These are phyloP conservation scores for Balakata baccata DNA, from an alignment of 345 rosid genomes.

Conservation along the genomic window DNA sequence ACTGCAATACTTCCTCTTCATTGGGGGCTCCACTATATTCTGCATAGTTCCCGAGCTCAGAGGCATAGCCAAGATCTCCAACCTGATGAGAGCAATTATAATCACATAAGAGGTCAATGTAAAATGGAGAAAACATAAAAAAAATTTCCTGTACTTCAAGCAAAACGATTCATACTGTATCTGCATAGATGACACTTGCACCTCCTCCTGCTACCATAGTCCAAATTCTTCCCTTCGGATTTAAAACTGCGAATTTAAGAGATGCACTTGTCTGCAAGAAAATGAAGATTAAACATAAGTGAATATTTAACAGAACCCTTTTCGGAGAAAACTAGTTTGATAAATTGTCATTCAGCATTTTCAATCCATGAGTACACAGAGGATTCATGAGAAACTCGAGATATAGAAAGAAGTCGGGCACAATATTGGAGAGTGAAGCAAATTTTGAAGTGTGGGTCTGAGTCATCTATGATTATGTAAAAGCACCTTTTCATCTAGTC, in stretches of 20 bases:
- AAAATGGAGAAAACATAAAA: neutral
- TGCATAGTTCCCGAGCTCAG: conserved; percentile 90
- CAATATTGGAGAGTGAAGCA: conserved; percentile 6
- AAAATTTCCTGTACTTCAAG: neutral
- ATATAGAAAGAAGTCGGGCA: neutral
- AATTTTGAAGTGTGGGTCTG: neutral
- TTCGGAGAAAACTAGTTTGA: conserved; percentile 3
- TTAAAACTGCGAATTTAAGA: conserved; percentile 88
- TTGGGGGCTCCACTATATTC: conserved; percentile 98
- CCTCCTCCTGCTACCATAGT: conserved; percentile 99
- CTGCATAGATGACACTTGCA: conserved; percentile 97
- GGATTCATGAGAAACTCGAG: neutral
- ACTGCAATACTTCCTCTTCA: conserved; percentile 93
- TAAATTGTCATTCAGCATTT: neutral
- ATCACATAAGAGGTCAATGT: neutral
- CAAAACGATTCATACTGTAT: conserved; percentile 50
- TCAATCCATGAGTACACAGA: neutral
- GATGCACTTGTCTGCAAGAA: conserved; percentile 88
- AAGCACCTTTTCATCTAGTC: conserved; percentile 90
- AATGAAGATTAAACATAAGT: neutral
- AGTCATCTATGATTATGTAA: neutral
- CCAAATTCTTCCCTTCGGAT: conserved; percentile 92
- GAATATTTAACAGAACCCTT: neutral
- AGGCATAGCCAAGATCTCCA: conserved; percentile 91
- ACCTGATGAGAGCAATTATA: conserved; percentile 39